Evolutionary conservation across 257 asterid genomes (phyloP), one percentile per base, ranked within the genome.

Genomic region (Nicotiana obtusifolia): DNA sequence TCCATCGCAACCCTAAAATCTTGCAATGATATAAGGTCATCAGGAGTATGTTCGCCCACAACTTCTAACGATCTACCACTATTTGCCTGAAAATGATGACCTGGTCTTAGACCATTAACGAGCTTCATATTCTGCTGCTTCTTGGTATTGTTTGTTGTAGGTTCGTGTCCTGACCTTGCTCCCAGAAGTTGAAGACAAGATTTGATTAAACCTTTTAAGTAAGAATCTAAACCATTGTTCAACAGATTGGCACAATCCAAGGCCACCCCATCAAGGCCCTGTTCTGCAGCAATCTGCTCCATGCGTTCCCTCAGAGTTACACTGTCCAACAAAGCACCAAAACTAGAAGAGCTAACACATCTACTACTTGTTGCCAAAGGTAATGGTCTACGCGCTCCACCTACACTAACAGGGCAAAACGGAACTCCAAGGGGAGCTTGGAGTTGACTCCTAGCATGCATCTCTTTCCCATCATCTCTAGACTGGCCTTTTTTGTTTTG

Each of bases 371-470:
- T 82, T 54, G 89, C 84, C 44, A 73, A 62, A 53, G 94, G 87
- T 83, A 85, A 81, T 76, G 88, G 75, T 86, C 84, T 87, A 85
- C 82, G 91, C 44, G 92, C 93, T 86, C 97, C 97, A 52, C 97
- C 97, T 76, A 87, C 82, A 82, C 97, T 92, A 62, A 80, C 95
- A 7, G 93, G 85, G 84, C 91, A 89, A 33, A 88, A 85, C 2
- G 95, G 95, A 82, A 94, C 86, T 82, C 98, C 98, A 24, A 93
- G 89, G 33, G 98, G 99, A n/a, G 99, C 97, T 86, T 77, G 94
- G 31, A 92, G 89, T 62, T 86, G 93, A 83, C 89, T 88, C 83
- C 89, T 91, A 52, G 91, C 86, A 84, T 80, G 84, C 82, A 81
- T 82, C 76, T 89, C 90, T 76, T 77, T 87, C 81, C 81, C 87